Conservation (phyloP, 148 eudicot genomes). For the Mesembryanthemum crystallinum region DNA sequence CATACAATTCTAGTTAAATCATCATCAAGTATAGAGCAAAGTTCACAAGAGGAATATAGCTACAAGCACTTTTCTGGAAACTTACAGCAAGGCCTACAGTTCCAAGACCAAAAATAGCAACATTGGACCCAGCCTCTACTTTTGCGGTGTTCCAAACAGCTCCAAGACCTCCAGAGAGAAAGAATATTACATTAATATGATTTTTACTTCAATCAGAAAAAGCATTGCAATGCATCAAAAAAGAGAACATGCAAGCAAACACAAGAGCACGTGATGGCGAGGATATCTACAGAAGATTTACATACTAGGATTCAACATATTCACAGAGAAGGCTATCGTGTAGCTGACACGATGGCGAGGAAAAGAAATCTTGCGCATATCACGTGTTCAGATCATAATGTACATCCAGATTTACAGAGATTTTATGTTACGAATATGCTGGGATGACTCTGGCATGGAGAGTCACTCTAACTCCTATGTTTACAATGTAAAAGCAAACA, state of each 20-base stretch:
- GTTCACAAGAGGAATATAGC: neutral
- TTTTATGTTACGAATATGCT: no score
- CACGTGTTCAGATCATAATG: no score
- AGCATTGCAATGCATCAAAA: neutral
- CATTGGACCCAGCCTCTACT: constrained; percentile 92
- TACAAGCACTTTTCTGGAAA: constrained; percentile 13
- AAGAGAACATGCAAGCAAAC: neutral
- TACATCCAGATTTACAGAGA: no score
- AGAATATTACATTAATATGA: neutral
- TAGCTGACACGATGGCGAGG: no score
- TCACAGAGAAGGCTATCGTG: no score
- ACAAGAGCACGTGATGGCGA: neutral
- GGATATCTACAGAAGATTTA: no score
- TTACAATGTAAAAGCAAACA: no score
- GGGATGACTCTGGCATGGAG: no score
- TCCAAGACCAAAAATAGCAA: constrained; percentile 99
- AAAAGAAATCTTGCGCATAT: no score
- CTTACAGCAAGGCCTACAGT: constrained; percentile 97
- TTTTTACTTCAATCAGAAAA: neutral
- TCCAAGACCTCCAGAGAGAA: constrained; percentile 71
- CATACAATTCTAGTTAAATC: constrained; percentile 5
- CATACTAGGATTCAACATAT: no score
- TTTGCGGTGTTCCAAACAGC: constrained; percentile 99
- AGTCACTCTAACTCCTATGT: no score
- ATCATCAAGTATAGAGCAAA: constrained; percentile 1